Base-by-base conservation (phyloP, 305 asterid species). In the Stenogyne calaminthoides region DNA sequence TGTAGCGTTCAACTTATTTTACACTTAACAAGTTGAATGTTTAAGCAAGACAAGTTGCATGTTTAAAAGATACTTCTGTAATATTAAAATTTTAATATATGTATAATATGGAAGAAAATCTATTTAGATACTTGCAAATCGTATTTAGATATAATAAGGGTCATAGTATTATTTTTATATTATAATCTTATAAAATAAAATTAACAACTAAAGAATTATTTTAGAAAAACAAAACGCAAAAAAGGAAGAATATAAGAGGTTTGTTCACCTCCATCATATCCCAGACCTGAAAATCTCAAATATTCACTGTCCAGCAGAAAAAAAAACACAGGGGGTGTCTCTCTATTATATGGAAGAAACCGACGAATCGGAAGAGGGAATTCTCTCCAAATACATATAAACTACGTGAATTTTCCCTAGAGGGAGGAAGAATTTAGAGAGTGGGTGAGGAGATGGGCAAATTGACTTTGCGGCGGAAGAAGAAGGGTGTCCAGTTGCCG, bases 381-480 rank as follows among this genome's bases (percentile, higher is more conserved):
- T 67, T 67, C 47, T 44, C 56, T 64, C 65, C 34, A n/a, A 3
- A 27, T 58, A 55, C 27, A 11, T 36, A 42, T 55, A 59, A 11
- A 27, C 8, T 22, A 7, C 68, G 42, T 46, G 6, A 34, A 60
- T 29, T 58, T 64, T 52, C 56, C 70, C 71, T 67, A 42, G 52
- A 25, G 61, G 27, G 56, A 37, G 27, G 74, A 25, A 62, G 70
- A 25, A 27, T 42, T 42, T 36, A 27, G 70, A 42, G 58, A 39
- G 67, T 56, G 79, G 65, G 73, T 8, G 88, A 79, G 85, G 82
- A 84, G 82, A 93, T 80, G 90, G 93, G 89, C 54, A 81, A 83
- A 78, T 83, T 86, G 64, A 82, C 84, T 18, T 76, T 89, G 59
- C 84, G 93, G 66, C 82, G 92, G 85, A 85, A 85, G 87, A 91